Evolutionary conservation across 768 basidiomycete genomes (phyloP), one percentile per base, ranked within the genome.

Genomic region (Amanita phalloides): DNA sequence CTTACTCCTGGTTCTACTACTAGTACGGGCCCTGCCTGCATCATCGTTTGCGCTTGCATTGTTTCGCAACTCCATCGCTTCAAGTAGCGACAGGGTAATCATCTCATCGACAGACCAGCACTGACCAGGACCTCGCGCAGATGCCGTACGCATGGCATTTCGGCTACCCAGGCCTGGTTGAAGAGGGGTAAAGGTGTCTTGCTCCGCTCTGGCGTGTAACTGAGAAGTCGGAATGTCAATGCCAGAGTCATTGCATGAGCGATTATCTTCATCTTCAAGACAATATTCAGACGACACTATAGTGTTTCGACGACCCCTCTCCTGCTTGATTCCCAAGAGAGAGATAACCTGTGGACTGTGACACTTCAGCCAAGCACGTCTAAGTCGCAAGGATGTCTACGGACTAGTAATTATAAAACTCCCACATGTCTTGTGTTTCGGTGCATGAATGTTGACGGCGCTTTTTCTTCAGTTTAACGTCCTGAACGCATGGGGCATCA

Each of bases 41-140:
- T 45, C 30, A 9, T n/a, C 14, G 11, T 26, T 35, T 30, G 43
- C 17, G 9, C 9, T 30, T 17, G 17, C 17, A 20, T n/a, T 23
- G 28, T 49, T 36, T 63, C 63, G 26, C 60, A 60, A 49, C 46
- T 65, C 64, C 64, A 66, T 64, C 13, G 64, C 64, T 51, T 61
- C 57, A 37, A 67, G 52, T 37, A 67, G 53, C 23, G 63, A 57
- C 26, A 64, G 53, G 33, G 64, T 63, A 43, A 67, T 61, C 45
- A 58, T 56, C 49, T 66, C 66, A 23, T 53, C 51, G 14, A 53
- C 26, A n/a, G 51, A 45, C 54, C 51, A 59, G 10, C 30, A 39
- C 11, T 50, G 33, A 23, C 17, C 17, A 1, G 17, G 17, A 17
- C 25, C 32, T 17, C 13, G 23, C 35, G 14, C 17, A 11, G 30